Evolutionary conservation across 2,329 filamentous ascomycete genomes (phyloP), one percentile per base, ranked within the genome.

Genomic region (Cryphonectria carpinicola): DNA sequence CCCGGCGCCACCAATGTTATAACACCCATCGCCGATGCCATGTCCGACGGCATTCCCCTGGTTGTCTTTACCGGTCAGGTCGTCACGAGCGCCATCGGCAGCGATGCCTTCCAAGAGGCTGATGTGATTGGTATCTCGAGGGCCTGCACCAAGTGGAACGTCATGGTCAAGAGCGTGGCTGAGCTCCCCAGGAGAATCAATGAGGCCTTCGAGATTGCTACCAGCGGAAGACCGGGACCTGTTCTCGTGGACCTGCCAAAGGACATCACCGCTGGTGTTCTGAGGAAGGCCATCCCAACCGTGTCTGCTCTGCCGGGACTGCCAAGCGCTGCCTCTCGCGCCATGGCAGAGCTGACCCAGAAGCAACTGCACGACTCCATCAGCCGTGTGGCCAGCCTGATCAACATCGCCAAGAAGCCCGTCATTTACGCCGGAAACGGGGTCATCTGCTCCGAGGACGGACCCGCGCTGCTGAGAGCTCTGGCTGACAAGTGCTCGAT

Each of bases 131-230:
- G 95, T 76, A 98, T 99, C 81, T 97, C 94, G 46, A 89, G 95
- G 78, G 91, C 95, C 28, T 98, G 95, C 87, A 98, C 95, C 76
- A 98, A 98, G 85, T 99, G 96, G 96, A 98, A 98, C 77, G 94
- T 97, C 72, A 97, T 98, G 94, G 94, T 98, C 65, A 98, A 97
- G 87, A 95, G 92, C 80, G 90, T 97, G 69, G 94, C 93, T 66
- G 96, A 99, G 83, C 87, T 99, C 69, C 96, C 96, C 66, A 90
- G 93, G 77, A 89, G 95, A 74, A 98, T 98, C 79, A 97, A 98
- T 81, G 96, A 98, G 84, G 96, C 96, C 65, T 98, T 98, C 79
- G 95, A 98, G 84, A 98, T 98, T 79, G 96, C 96, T 56, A 98
- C 94, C 58, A 96, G 92, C 77, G 96, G 96, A 72, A 90, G 96